Evolutionary conservation across 2,329 filamentous ascomycete genomes (phyloP).

Genomic region (Ilyonectria robusta): DNA sequence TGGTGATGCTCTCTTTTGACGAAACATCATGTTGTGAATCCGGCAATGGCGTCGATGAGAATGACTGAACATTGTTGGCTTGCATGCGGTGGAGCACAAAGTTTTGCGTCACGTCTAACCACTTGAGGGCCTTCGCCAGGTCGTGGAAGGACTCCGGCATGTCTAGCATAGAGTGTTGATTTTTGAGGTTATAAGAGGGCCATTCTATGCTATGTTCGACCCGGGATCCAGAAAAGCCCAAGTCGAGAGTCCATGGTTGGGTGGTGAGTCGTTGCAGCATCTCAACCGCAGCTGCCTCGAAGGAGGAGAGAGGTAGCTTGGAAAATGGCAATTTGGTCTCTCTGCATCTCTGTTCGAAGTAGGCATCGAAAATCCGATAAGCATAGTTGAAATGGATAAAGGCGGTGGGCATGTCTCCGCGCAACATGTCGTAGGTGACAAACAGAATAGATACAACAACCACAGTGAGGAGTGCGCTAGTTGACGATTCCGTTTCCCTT

Average conservation of each 20-base stretch:
- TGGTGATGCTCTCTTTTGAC: background rate
- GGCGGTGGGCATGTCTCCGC: conserved; percentile 37
- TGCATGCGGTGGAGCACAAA: conserved; percentile 24
- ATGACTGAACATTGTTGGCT: background rate
- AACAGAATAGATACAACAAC: conserved; percentile 42
- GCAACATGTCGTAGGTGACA: conserved; percentile 41
- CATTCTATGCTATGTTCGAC: conserved; percentile 15
- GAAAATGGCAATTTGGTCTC: conserved; percentile 33
- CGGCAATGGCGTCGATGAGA: background rate
- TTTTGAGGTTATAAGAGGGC: conserved; percentile 15
- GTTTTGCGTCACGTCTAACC: conserved; percentile 41
- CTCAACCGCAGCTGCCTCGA: conserved; percentile 38
- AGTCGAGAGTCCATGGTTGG: conserved; percentile 38
- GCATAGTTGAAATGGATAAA: conserved; percentile 38
- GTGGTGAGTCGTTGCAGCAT: conserved; percentile 42
- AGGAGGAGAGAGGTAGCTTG: conserved; percentile 26
- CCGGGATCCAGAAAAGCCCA: conserved; percentile 25
- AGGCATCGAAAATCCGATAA: conserved; percentile 36
- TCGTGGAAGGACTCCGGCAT: conserved; percentile 38
- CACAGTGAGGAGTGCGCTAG: conserved; percentile 28
- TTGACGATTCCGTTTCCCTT: conserved; percentile 7
- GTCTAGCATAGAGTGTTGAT: conserved; percentile 31
- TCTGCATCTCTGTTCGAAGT: conserved; percentile 33
- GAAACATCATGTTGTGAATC: background rate
- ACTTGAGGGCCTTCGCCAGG: conserved; percentile 31